These are phyloP conservation scores for Colletotrichum camelliae DNA, from an alignment of 2,329 filamentous ascomycete species.

Conservation along the genomic window DNA sequence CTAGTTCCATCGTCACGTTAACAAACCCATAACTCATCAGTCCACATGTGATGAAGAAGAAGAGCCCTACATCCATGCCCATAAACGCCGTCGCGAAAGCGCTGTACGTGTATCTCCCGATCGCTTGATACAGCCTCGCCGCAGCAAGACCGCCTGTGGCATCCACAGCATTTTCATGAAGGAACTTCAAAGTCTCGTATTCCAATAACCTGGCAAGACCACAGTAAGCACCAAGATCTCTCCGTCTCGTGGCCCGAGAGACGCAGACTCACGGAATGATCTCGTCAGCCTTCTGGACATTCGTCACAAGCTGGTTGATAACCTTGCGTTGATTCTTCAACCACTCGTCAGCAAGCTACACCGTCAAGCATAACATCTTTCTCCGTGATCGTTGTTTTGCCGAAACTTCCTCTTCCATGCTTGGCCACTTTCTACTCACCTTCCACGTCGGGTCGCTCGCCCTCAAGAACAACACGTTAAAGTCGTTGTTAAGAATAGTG, in stretches of 20 bases:
- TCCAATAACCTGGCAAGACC: neutral
- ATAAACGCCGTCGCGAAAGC: neutral
- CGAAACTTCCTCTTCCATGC: rapidly evolving
- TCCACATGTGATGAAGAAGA: too few species aligned
- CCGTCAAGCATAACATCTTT: neutral
- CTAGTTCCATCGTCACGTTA: neutral
- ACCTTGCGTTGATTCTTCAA: neutral
- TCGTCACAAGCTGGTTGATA: neutral
- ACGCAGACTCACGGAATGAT: neutral
- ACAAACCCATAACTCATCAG: too few species aligned
- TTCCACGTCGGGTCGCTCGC: neutral
- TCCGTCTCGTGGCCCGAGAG: rapidly evolving
- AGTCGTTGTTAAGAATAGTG: neutral
- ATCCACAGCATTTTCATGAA: neutral
- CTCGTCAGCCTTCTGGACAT: neutral
- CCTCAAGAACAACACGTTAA: neutral
- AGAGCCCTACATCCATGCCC: neutral
- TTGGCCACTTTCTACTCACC: neutral
- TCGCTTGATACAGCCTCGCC: neutral
- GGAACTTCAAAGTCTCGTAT: neutral
- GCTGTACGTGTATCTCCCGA: neutral
- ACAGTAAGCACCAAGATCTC: neutral
- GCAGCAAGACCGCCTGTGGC: neutral
- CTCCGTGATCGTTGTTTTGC: rapidly evolving
- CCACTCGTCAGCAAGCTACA: neutral